Conservation (phyloP, 306 rosid species). For the Echinosophora koreensis region DNA sequence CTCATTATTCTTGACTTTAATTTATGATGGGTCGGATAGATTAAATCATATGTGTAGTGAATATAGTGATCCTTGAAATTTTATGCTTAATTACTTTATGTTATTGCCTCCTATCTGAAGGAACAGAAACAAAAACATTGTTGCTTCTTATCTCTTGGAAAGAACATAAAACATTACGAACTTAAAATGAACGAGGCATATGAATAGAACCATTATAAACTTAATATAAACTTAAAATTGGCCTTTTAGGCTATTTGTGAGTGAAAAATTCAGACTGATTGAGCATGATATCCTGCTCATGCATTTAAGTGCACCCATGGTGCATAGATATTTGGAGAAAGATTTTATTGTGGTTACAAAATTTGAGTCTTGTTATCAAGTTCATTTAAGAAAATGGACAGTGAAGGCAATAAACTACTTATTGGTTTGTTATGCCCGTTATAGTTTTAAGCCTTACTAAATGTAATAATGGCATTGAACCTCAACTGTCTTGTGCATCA, state of each 20-base stretch:
- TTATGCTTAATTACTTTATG: constrained; percentile 3
- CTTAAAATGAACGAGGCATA: no score
- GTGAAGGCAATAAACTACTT: constrained; percentile 23
- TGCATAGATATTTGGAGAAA: constrained; percentile 17
- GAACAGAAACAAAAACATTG: background rate
- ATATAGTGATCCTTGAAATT: background rate
- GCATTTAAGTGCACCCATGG: background rate
- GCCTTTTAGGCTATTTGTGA: constrained; percentile 13
- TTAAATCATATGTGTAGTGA: no score
- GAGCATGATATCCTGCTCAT: background rate
- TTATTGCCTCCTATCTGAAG: constrained; percentile 6
- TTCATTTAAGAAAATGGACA: constrained; percentile 20
- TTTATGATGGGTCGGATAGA: no score
- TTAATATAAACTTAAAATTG: constrained; percentile 26
- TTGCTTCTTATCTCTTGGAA: constrained; percentile 1
- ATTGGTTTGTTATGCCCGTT: constrained; percentile 23
- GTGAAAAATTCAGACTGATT: constrained; percentile 13
- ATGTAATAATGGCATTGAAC: constrained; percentile 19
- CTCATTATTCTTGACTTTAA: no score
- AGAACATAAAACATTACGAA: no score
- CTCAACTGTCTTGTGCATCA: constrained; percentile 2
- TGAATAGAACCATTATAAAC: background rate
- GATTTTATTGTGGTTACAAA: background rate
- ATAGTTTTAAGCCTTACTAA: background rate
- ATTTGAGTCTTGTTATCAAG: constrained; percentile 1